These are phyloP conservation scores for Ascochyta koolunga DNA, from an alignment of 2,329 filamentous ascomycete genomes.

Conservation along the genomic window DNA sequence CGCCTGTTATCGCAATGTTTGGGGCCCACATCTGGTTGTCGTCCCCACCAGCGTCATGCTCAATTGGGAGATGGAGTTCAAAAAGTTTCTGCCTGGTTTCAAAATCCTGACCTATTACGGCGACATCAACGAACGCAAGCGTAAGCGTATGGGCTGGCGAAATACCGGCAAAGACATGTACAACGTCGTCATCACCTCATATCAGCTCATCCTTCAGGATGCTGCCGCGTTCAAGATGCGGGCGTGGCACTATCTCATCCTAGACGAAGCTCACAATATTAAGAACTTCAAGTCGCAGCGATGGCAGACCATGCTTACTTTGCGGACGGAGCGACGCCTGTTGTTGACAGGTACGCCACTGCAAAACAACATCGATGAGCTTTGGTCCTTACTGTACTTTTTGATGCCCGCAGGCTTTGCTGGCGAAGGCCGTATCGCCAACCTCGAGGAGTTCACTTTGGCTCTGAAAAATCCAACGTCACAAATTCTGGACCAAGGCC, in stretches of 20 bases:
- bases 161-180: constrained; percentile 77
- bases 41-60: constrained; percentile 98
- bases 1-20: constrained; percentile 86
- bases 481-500: constrained; percentile 92
- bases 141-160: constrained; percentile 91
- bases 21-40: constrained; percentile 95
- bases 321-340: constrained; percentile 87
- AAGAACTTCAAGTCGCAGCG: constrained; percentile 98
- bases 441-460: constrained; percentile 93
- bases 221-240: constrained; percentile 91
- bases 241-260: constrained; percentile 96
- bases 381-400: constrained; percentile 97
- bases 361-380: constrained; percentile 94
- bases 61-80: constrained; percentile 99
- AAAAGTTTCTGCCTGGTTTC: constrained; percentile 97
- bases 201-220: constrained; percentile 94
- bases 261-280: constrained; percentile 99
- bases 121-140: constrained; percentile 86
- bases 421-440: constrained; percentile 87
- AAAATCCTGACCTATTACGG: constrained; percentile 98
- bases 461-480: constrained; percentile 96
- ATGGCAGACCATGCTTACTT: constrained; percentile 93
- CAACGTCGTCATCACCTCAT: constrained; percentile 98
- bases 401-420: constrained; percentile 87
- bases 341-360: constrained; percentile 92